Base-by-base conservation (phyloP, 257 asterid species). In the Plantago ovata region DNA sequence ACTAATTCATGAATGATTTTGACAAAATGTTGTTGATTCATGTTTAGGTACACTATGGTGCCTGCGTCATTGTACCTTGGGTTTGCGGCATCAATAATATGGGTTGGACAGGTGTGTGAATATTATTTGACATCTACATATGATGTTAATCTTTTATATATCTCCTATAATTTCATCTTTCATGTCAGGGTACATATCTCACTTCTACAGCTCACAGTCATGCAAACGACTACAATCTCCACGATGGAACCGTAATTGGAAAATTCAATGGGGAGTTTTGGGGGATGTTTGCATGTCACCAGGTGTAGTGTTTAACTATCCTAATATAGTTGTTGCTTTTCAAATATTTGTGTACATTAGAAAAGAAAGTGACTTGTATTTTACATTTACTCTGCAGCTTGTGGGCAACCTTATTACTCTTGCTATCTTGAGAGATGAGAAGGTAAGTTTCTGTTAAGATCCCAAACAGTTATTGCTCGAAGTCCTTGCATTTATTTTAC, bases 271-370 rank as follows among this genome's bases (percentile, higher is more conserved):
- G 99, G 65, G 75, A 68, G 53, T 93, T 93, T 72, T 89, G 91
- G 86, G 94, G 81, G 16, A 83, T 89, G 83, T 89, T 77, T 77
- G 97, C 95, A n/a, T 59, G 82, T 42, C 91, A 86, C 71, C 99
- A 93, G 99, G 99, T 93, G 55, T 46, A 38, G 56, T 33, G 19
- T 44, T 55, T 38, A 48, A 48, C 22, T 48, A 11, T 14, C 9
- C 32, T 8, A 23, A 44, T 44, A 9, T 47, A 20, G 16, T 28
- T 64, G 64, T 23, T 33, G 22, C 11, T 10, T 50, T 13, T 3
- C 0, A 20, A 49, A 50, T n/a, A 3, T 9, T 22, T 50, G 23
- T 3, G 10, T 11, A 21, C 20, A 10, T 21, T n/a, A n/a, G 18
- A 7, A 38, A 23, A 16, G 20, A 41, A 51, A 36, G 14, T 21